Percentiles rank a stretch among this genome's conserved stretches.
Evolutionary conservation across 768 basidiomycete genomes (phyloP).

Genomic region (Tylopilus balloui): DNA sequence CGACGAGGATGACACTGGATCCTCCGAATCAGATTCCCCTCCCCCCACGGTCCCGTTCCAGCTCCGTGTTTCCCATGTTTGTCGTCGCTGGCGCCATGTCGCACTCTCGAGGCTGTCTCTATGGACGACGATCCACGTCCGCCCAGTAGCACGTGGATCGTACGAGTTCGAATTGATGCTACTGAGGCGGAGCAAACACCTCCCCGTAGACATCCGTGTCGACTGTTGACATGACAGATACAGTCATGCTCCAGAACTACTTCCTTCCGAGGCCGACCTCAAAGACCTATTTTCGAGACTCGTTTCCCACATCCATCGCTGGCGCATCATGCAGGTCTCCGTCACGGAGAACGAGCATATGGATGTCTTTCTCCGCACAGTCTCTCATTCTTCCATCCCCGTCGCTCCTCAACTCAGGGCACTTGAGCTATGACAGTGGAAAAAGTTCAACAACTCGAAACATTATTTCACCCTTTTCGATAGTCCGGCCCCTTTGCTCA

Average conservation of each 20-base stretch:
- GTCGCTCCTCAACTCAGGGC: slow-evolving; percentile 41
- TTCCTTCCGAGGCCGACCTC: neutral
- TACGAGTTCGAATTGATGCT: slow-evolving; percentile 43
- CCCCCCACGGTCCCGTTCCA: slow-evolving; percentile 36
- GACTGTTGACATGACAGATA: slow-evolving; percentile 36
- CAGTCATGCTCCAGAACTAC: slow-evolving; percentile 4
- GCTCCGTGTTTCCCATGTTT: slow-evolving; percentile 35
- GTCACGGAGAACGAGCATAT: slow-evolving; percentile 29
- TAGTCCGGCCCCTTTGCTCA: neutral
- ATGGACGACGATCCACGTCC: slow-evolving; percentile 45
- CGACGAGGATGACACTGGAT: neutral
- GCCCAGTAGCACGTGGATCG: slow-evolving; percentile 31
- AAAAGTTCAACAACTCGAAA: too few relatives aligned
- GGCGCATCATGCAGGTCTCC: neutral
- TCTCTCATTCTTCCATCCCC: slow-evolving; percentile 37
- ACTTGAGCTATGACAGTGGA: too few relatives aligned
- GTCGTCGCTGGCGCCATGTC: slow-evolving; percentile 52
- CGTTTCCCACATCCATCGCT: neutral
- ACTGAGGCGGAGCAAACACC: slow-evolving; percentile 50
- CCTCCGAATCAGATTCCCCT: neutral
- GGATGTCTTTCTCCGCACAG: slow-evolving; percentile 37
- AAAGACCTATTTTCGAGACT: neutral
- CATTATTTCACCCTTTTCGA: slow-evolving; percentile 42
- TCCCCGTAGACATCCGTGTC: slow-evolving; percentile 49
- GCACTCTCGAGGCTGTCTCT: slow-evolving; percentile 50